Base-by-base conservation (phyloP, 2,329 filamentous ascomycete species). In the Microascus cirrosus region DNA sequence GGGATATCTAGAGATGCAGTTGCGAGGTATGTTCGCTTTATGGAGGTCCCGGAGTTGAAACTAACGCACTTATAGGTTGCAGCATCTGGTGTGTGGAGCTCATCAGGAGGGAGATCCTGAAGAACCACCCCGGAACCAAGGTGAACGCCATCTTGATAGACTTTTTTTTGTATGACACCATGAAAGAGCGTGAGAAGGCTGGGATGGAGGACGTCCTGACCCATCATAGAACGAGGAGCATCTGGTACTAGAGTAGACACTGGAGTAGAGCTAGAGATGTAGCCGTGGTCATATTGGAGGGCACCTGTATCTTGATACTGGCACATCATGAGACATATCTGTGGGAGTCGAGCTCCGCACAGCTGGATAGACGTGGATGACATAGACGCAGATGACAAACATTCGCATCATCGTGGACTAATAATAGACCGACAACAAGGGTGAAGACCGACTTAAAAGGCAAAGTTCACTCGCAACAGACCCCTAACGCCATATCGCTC, bases 31-130 rank as follows among this genome's bases (percentile, higher is more conserved):
- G 75, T n/a, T 34, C 2, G 15, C 8, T 56, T n/a, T n/a, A 36
- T 18, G 6, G 39, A 3, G 39, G 39, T 45, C 15, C 2, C 15
- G 7, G 39, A 18, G 39, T 18, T 18, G 18, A 36, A 32, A 25
- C 24, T 55, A 45, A 13, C n/a, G 4, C 39, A 28, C 20, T 11
- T 25, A 35, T 62, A 88, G 85, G 90, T 15, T 94, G 91, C 68
- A 96, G 89, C 66, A 96, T 99, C 63, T 97, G 93, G 92, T 94
- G 90, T 61, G 89, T 97, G 1, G 94, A 99, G 70, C 74, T 96
- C 62, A 87, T 99, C 62, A 79, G 85, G 57, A 81, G 87, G 36
- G 89, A 96, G 69, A 97, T 99, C 55, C 67, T 85, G 59, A 80
- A 77, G 53, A 71, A 82, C 15, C 84, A 96, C 65, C 89, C 91